Conservation (phyloP, 108 stramenopile genomes). For the Skeletonema grethae region DNA sequence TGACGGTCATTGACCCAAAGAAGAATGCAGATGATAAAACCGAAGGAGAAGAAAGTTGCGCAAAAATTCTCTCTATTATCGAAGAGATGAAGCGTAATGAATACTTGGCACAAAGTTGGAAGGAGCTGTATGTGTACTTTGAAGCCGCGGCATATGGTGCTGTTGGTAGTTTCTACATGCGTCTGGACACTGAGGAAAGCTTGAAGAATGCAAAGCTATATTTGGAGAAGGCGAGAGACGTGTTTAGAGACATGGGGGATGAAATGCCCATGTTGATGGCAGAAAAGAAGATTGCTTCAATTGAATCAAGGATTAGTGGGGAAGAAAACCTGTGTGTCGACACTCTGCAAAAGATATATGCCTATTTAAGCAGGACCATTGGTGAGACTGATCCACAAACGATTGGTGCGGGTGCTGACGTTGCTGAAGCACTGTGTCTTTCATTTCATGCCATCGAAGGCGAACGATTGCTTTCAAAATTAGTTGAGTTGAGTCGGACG, state of each 20-base stretch:
- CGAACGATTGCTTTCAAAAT: neutral
- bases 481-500: neutral
- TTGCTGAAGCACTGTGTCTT: neutral
- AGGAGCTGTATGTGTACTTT: neutral
- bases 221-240: constrained; percentile 3
- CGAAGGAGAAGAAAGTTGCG: neutral
- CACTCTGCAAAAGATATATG: neutral
- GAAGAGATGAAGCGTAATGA: neutral
- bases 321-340: neutral
- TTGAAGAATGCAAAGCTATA: neutral
- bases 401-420: neutral
- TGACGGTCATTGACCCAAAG: neutral
- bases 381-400: neutral
- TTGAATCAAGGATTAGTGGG: neutral
- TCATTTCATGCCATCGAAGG: constrained; percentile 7
- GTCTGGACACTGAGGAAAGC: neutral
- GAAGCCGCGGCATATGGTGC: neutral
- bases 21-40: neutral
- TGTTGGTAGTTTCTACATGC: neutral
- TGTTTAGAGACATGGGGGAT: neutral
- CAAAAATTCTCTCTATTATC: constrained; percentile 2
- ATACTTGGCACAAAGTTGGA: neutral
- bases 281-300: constrained; percentile 3
- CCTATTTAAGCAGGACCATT: neutral
- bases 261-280: neutral